Conservation (phyloP, 768 basidiomycete species). For the Rickenella mellea region DNA sequence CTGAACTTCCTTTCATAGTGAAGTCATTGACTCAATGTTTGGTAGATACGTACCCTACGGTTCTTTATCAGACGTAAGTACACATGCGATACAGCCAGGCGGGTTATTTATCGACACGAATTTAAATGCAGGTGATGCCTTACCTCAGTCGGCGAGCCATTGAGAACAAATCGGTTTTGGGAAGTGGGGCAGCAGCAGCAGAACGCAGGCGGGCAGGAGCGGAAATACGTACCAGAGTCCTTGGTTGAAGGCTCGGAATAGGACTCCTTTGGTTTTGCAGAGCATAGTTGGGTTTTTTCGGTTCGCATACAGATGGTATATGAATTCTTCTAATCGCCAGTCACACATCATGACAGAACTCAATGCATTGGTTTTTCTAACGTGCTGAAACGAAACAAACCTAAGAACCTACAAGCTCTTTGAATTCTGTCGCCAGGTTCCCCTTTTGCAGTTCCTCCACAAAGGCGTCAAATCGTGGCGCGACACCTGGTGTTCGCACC, state of each 20-base stretch:
- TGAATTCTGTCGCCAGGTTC: slow-evolving; percentile 63
- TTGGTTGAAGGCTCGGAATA: slow-evolving; percentile 15
- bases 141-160: slow-evolving; percentile 83
- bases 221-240: slow-evolving; percentile 38
- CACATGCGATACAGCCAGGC: too few relatives aligned
- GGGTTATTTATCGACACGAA: too few relatives aligned
- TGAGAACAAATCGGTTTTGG: slow-evolving; percentile 88
- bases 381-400: not conserved
- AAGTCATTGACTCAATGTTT: not conserved
- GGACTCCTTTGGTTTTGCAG: slow-evolving; percentile 19
- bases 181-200: slow-evolving; percentile 52
- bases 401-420: slow-evolving; percentile 35
- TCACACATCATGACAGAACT: not conserved
- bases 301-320: not conserved
- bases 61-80: slow-evolving; percentile 47
- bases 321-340: not conserved
- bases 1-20: slow-evolving; percentile 11
- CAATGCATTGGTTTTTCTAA: not conserved
- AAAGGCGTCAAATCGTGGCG: slow-evolving; percentile 68
- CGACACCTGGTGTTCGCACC: slow-evolving; percentile 43
- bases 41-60: slow-evolving; percentile 68
- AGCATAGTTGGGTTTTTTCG: not conserved
- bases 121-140: slow-evolving; percentile 61
- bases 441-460: slow-evolving; percentile 66
- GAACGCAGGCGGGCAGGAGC: slow-evolving; percentile 49